These are phyloP conservation scores for Ophiostoma sp. DNA, from an alignment of 2,329 filamentous ascomycete genomes.

Conservation along the genomic window DNA sequence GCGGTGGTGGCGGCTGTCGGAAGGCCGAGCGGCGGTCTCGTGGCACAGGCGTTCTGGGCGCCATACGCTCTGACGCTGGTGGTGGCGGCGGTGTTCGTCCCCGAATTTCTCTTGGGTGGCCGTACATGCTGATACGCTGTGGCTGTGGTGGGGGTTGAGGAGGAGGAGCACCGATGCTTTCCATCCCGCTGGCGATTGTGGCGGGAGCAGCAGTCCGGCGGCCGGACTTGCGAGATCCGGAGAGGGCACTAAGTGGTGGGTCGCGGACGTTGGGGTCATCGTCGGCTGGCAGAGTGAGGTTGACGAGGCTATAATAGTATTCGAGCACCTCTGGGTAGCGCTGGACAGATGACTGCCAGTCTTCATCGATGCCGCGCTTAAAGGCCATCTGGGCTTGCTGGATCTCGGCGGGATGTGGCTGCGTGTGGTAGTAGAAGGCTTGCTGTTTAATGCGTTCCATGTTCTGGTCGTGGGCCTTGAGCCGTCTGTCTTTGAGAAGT, in stretches of 20 bases:
- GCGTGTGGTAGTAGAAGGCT: constrained; percentile 58
- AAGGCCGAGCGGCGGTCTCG: constrained; percentile 23
- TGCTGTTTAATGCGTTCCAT: constrained; percentile 57
- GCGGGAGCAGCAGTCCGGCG: constrained; percentile 44
- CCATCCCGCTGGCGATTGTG: constrained; percentile 26
- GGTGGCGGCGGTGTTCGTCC: constrained; percentile 30
- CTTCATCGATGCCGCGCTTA: constrained; percentile 74
- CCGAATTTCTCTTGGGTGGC: constrained; percentile 24
- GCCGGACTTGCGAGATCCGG: constrained; percentile 48
- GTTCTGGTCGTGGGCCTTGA: constrained; percentile 55
- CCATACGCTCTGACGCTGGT: constrained; percentile 21
- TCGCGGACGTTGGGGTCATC: constrained; percentile 60
- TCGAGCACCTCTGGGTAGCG: constrained; percentile 79
- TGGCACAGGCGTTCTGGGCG: constrained; percentile 25
- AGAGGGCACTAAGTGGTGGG: constrained; percentile 58
- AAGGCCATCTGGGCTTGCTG: constrained; percentile 63
- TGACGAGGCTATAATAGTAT: constrained; percentile 74
- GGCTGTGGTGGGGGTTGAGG: constrained; percentile 10
- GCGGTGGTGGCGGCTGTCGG: constrained; percentile 26
- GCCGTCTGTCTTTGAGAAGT: constrained; percentile 61
- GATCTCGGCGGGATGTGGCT: constrained; percentile 63
- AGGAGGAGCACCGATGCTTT: constrained; percentile 18
- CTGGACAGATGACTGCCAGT: constrained; percentile 74
- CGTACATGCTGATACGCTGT: constrained; percentile 17
- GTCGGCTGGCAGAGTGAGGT: constrained; percentile 64